phyloP scores from a whole-genome alignment of 2,329 filamentous ascomycete species.

The Coniochaeta ligniaria region DNA sequence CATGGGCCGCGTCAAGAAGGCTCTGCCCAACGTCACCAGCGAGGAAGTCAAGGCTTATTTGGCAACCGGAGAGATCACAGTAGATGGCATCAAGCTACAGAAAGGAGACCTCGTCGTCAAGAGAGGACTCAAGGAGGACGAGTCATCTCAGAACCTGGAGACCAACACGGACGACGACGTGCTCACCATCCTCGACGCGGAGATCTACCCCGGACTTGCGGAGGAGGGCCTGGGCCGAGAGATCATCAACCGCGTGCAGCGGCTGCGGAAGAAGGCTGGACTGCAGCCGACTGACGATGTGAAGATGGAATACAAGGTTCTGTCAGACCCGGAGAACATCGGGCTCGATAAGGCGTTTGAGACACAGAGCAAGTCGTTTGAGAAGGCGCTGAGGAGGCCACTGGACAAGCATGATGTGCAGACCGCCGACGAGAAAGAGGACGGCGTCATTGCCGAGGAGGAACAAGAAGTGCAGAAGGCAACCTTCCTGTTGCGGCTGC shows the following conservation, averaged over 20 bases:
- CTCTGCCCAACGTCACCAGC: slow-evolving; percentile 69
- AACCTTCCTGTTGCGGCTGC: slow-evolving; percentile 56
- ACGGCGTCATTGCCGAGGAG: slow-evolving; percentile 67
- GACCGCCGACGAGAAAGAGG: slow-evolving; percentile 39
- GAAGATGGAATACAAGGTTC: slow-evolving; percentile 83
- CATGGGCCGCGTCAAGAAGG: slow-evolving; percentile 84
- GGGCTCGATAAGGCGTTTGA: slow-evolving; percentile 65
- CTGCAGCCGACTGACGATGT: slow-evolving; percentile 89
- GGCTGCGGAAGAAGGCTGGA: slow-evolving; percentile 87
- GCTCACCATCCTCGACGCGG: slow-evolving; percentile 75
- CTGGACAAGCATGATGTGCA: slow-evolving; percentile 62
- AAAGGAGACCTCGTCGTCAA: slow-evolving; percentile 79
- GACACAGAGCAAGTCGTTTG: slow-evolving; percentile 60
- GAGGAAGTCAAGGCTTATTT: slow-evolving; percentile 77
- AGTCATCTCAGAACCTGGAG: slow-evolving; percentile 67
- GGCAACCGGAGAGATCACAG: slow-evolving; percentile 63
- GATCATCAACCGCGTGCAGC: slow-evolving; percentile 88
- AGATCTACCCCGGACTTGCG: slow-evolving; percentile 74
- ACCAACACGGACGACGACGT: slow-evolving; percentile 86
- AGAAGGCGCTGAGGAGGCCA: slow-evolving; percentile 70
- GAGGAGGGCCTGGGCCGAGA: slow-evolving; percentile 87
- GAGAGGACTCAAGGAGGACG: slow-evolving; percentile 68
- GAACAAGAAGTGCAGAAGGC: slow-evolving; percentile 82
- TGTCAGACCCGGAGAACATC: slow-evolving; percentile 70
- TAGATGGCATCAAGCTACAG: slow-evolving; percentile 79